Base-by-base conservation (phyloP, 2,329 filamentous ascomycete species). In the Knufia fluminis region DNA sequence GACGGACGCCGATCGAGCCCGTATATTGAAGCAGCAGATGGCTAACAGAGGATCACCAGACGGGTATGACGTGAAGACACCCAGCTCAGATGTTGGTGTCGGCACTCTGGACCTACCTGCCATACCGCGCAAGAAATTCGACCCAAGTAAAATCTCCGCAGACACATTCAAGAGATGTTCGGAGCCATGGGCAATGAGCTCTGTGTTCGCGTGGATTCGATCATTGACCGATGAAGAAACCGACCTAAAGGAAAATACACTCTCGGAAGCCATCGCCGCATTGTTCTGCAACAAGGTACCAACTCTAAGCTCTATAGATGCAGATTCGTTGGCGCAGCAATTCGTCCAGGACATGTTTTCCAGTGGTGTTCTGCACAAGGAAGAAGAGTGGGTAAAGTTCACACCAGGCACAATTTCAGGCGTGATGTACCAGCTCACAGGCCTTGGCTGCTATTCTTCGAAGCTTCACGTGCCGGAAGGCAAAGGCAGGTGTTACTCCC, bases 361-460 rank as follows among this genome's bases (percentile, higher is more conserved):
- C 20, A 80, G 83, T 7, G 83, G 82, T 33, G 86, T 88, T 9
- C 71, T 98, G 26, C 73, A 94, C 3, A 82, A 83, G 12, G 91
- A 96, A 28, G 92, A 98, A 66, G 94, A 98, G 69, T 98, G 94
- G 92, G 84, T 98, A 57, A 96, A 94, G 63, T 90, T 97, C 62
- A 85, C 87, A 4, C 74, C 78, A 1, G 87, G 84, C 4, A 79
- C 77, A 20, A 80, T 97, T 61, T 90, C 86, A 19, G 94, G 92
- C 49, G 90, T 98, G 3, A 72, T 98, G 39, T 96, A 86, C 76
- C 94, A 98, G 65, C 73, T 98, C 43, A 95, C 90, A 2, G 89
- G 90, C 4, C 80, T 80, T 19, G 92, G 92, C 12, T 98, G 92
- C 64, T 98, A 98, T 66, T 82, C 91, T 3, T 79, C 87, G 1